Percentiles rank a stretch among this genome's conserved stretches.
These are phyloP conservation scores for Epichloe festucae DNA, from an alignment of 2,329 filamentous ascomycete species.

Conservation along the genomic window DNA sequence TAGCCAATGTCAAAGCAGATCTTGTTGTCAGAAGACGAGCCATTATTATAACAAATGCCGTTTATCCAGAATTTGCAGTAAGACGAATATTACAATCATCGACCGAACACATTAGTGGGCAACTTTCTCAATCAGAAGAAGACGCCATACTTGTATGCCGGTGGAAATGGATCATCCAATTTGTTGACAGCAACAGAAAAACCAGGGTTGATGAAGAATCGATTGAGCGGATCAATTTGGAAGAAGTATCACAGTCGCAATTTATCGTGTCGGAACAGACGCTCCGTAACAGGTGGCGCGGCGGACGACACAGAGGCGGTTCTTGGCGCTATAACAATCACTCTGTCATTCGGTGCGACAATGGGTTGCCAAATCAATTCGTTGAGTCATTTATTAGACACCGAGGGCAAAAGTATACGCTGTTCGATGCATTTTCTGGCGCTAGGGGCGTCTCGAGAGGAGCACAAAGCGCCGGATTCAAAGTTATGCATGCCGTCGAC, in stretches of 20 bases:
- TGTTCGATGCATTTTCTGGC: slow-evolving; percentile 61
- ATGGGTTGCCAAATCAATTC: neutral
- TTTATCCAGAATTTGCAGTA: slow-evolving; percentile 27
- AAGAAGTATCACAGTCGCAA: slow-evolving; percentile 18
- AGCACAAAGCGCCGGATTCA: slow-evolving; percentile 43
- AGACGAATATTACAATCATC: neutral
- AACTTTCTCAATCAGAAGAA: neutral
- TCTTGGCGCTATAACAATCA: slow-evolving; percentile 12
- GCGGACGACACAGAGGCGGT: slow-evolving; percentile 17
- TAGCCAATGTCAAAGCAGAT: slow-evolving; percentile 27
- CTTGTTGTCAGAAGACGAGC: slow-evolving; percentile 27
- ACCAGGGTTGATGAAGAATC: slow-evolving; percentile 23
- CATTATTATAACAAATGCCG: slow-evolving; percentile 42
- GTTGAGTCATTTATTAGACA: neutral
- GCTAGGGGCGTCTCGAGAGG: slow-evolving; percentile 59
- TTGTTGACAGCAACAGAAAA: slow-evolving; percentile 11
- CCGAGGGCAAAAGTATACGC: slow-evolving; percentile 42
- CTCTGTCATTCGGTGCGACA: neutral
- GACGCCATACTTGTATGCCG: slow-evolving; percentile 32
- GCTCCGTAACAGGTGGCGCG: slow-evolving; percentile 22
- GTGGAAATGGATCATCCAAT: slow-evolving; percentile 27
- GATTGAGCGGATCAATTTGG: slow-evolving; percentile 18
- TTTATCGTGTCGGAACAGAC: slow-evolving; percentile 18
- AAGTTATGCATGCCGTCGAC: slow-evolving; percentile 52
- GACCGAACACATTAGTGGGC: slow-evolving; percentile 12